A percentile compares a stretch with the other conserved stretches of the same genome.
Conservation (phyloP, 371 early-diverging fungal genomes). For the Apophysomyces sp. region DNA sequence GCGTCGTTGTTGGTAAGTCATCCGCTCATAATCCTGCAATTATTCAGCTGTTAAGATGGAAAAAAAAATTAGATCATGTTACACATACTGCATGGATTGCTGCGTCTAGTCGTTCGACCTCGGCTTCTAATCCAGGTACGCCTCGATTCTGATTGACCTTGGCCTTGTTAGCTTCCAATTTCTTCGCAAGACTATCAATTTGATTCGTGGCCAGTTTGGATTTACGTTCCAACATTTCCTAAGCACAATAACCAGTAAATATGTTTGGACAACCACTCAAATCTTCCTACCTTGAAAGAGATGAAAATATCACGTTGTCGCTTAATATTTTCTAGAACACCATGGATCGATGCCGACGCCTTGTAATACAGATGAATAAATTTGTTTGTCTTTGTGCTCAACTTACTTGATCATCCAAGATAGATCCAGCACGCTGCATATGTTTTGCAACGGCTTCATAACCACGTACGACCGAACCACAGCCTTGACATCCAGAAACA, state of each 20-base stretch:
- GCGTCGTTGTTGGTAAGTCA: slow-evolving; percentile 59
- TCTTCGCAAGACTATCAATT: slow-evolving; percentile 34
- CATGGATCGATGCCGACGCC: slow-evolving; percentile 17
- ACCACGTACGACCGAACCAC: slow-evolving; percentile 57
- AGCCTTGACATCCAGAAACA: slow-evolving; percentile 57
- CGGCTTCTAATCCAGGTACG: slow-evolving; percentile 46
- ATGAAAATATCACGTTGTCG: slow-evolving; percentile 68
- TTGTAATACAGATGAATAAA: neutral
- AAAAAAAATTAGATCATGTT: slow-evolving; percentile 8
- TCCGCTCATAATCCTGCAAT: slow-evolving; percentile 92
- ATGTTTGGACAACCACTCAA: too few species aligned
- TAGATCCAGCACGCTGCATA: slow-evolving; percentile 48
- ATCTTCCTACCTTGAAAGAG: slow-evolving; percentile 51
- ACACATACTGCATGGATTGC: slow-evolving; percentile 32
- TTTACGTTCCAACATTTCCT: slow-evolving; percentile 19
- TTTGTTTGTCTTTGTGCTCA: neutral
- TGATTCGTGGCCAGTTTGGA: slow-evolving; percentile 33
- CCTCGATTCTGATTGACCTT: slow-evolving; percentile 44
- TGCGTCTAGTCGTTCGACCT: slow-evolving; percentile 36
- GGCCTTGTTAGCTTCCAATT: slow-evolving; percentile 28
- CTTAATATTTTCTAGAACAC: slow-evolving; percentile 68
- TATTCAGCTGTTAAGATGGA: neutral
- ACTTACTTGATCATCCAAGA: slow-evolving; percentile 58
- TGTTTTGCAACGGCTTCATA: slow-evolving; percentile 62
- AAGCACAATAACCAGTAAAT: neutral